Conservation (phyloP, 2,329 filamentous ascomycete species). For the Cladosporium sphaerospermum region DNA sequence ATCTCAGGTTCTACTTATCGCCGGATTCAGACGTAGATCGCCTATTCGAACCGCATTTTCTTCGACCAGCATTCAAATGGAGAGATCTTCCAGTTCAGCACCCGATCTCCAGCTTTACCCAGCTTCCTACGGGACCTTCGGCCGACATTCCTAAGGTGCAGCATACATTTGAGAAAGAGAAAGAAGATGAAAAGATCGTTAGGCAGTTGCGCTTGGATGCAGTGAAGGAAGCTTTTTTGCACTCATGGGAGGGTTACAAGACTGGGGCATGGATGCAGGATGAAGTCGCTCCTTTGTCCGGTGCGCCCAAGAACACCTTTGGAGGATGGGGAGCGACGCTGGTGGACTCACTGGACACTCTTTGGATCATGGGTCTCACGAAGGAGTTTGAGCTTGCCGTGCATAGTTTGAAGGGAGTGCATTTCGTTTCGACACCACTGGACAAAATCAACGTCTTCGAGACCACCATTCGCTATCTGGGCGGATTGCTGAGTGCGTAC, state of each 20-base stretch:
- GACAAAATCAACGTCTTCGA: slow-evolving; percentile 61
- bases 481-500: slow-evolving; percentile 63
- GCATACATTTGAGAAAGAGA: slow-evolving; percentile 60
- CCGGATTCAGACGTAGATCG: slow-evolving; percentile 15
- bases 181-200: slow-evolving; percentile 51
- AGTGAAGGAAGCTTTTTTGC: slow-evolving; percentile 68
- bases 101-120: slow-evolving; percentile 68
- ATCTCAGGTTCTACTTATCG: slow-evolving; percentile 6
- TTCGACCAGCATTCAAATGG: slow-evolving; percentile 27
- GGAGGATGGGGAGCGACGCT: slow-evolving; percentile 87
- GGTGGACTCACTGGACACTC: slow-evolving; percentile 69
- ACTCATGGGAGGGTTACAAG: slow-evolving; percentile 78
- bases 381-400: slow-evolving; percentile 61
- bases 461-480: slow-evolving; percentile 65
- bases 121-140: slow-evolving; percentile 64
- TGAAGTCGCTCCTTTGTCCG: slow-evolving; percentile 64
- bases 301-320: slow-evolving; percentile 68
- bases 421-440: slow-evolving; percentile 51
- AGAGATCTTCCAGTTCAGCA: slow-evolving; percentile 41
- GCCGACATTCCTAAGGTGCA: slow-evolving; percentile 71
- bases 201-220: slow-evolving; percentile 58
- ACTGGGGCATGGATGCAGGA: slow-evolving; percentile 78
- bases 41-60: slow-evolving; percentile 21
- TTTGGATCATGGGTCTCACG: slow-evolving; percentile 65
- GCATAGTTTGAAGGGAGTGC: slow-evolving; percentile 51